A percentile compares a stretch with the other conserved stretches of the same genome.
Conservation (phyloP, 2,329 filamentous ascomycete species). For the Niveomyces coronatus region DNA sequence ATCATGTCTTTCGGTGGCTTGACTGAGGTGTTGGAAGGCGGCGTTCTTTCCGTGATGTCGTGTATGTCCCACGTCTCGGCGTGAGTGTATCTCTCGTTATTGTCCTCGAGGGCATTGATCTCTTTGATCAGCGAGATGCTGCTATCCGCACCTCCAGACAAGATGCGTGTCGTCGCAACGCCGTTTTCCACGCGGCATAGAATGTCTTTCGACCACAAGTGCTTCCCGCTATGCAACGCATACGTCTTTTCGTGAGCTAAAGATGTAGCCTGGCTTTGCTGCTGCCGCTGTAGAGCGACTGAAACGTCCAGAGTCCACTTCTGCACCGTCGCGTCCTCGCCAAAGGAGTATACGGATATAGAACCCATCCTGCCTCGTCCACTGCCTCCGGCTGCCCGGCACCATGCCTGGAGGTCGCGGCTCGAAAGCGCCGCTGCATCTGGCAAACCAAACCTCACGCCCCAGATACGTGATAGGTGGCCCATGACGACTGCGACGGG, state of each 20-base stretch:
- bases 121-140: slow-evolving; percentile 42
- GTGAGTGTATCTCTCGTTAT: too few species aligned
- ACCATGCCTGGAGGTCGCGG: background rate
- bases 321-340: slow-evolving; percentile 73
- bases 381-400: slow-evolving; percentile 12
- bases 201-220: slow-evolving; percentile 69
- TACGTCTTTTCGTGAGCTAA: slow-evolving; percentile 43
- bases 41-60: slow-evolving; percentile 13
- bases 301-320: slow-evolving; percentile 49
- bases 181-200: slow-evolving; percentile 16
- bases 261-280: slow-evolving; percentile 29
- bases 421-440: background rate
- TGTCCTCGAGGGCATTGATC: background rate
- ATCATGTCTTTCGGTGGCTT: slow-evolving; percentile 31
- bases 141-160: slow-evolving; percentile 81
- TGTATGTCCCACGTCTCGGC: too few species aligned
- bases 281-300: background rate
- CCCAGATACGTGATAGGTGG: slow-evolving; percentile 85
- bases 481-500: slow-evolving; percentile 69
- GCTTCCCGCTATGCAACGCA: slow-evolving; percentile 70
- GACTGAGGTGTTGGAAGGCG: too few species aligned
- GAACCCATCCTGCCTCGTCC: slow-evolving; percentile 11
- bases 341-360: slow-evolving; percentile 61
- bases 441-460: slow-evolving; percentile 53
- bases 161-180: slow-evolving; percentile 34